phyloP scores from a whole-genome alignment of 148 eudicot species.

The Silene uniflora region DNA sequence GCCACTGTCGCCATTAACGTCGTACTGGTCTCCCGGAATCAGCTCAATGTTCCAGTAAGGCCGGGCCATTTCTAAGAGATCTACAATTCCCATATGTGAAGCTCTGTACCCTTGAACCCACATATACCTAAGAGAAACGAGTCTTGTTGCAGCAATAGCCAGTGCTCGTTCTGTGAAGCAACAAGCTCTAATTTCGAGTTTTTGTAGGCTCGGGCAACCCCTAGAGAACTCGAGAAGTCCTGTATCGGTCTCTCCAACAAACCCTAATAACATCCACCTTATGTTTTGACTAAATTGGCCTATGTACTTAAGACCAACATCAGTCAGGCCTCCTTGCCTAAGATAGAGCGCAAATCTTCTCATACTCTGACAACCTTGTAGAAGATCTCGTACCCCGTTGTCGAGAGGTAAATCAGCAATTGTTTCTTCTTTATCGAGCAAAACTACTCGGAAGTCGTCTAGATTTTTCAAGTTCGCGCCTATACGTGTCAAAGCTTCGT shows the following conservation, averaged over 20 bases:
- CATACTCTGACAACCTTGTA: slow-evolving; percentile 65
- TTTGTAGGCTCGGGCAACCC: slow-evolving; percentile 83
- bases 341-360: slow-evolving; percentile 81
- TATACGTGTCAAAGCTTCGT: slow-evolving; percentile 57
- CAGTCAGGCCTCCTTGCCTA: slow-evolving; percentile 74
- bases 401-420: slow-evolving; percentile 87
- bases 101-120: slow-evolving; percentile 92
- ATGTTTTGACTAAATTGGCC: slow-evolving; percentile 67
- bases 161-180: slow-evolving; percentile 73
- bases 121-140: slow-evolving; percentile 68
- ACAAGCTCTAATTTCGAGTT: slow-evolving; percentile 85
- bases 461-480: slow-evolving; percentile 59
- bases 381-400: slow-evolving; percentile 69
- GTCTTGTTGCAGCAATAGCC: slow-evolving; percentile 48
- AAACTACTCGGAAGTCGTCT: slow-evolving; percentile 74
- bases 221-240: slow-evolving; percentile 70
- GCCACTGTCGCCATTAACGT: slow-evolving; percentile 28
- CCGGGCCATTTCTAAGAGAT: slow-evolving; percentile 50
- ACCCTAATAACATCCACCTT: slow-evolving; percentile 93
- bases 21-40: slow-evolving; percentile 59
- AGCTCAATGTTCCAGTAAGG: slow-evolving; percentile 85
- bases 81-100: slow-evolving; percentile 35
- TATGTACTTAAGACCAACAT: slow-evolving; percentile 66
- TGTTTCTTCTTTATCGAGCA: slow-evolving; percentile 61
- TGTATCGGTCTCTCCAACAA: slow-evolving; percentile 72